Evolutionary conservation across 2,329 filamentous ascomycete species (phyloP), one percentile per base, ranked within the genome.

Genomic region (Monosporascus sp.): DNA sequence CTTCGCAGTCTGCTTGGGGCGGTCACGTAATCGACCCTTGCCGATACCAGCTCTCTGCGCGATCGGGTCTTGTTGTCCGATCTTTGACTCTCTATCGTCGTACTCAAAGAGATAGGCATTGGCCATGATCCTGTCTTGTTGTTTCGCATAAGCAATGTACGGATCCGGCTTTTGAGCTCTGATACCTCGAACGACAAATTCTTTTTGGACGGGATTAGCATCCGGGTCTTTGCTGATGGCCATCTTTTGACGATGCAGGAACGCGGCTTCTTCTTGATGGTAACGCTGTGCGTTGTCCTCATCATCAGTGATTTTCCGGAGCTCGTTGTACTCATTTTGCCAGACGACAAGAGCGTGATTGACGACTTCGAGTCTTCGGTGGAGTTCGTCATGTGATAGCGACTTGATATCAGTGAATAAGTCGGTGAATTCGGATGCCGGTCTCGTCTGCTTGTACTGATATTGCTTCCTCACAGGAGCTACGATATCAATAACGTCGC

Each of bases 61-160:
- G 37, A 79, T 70, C 1, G 81, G 80, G 54, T 85, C 81, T 62
- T 87, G 84, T 37, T 73, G 72, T 20, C 82, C 81, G 54, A 84
- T 73, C 65, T 80, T 81, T 55, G 75, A 76, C 2, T 77, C 75
- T 49, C 82, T 78, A 9, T 78, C 73, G 58, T 85, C 82, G 58
- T 84, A 82, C 55, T 83, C 79, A 59, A 85, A 84, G 17, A 79
- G 77, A 60, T 85, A 86, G 1, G 77, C 74, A 55, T 79, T 74
- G 7, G 83, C 81, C 75, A 82, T 80, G 55, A 83, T 72, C 52
- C 73, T 73, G 67, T 85, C 81, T 63, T 86, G 78, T 50, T 73
- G 64, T 52, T 65, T 64, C 43, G 66, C 62, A 55, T 79, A 76
- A 5, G 75, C 71, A 44, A 79, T 73, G 24, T 73, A 69, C 0